A percentile compares a stretch with the other conserved stretches of the same genome.
These are phyloP conservation scores for Ramaria sp. DNA, from an alignment of 768 basidiomycete species.

Conservation along the genomic window DNA sequence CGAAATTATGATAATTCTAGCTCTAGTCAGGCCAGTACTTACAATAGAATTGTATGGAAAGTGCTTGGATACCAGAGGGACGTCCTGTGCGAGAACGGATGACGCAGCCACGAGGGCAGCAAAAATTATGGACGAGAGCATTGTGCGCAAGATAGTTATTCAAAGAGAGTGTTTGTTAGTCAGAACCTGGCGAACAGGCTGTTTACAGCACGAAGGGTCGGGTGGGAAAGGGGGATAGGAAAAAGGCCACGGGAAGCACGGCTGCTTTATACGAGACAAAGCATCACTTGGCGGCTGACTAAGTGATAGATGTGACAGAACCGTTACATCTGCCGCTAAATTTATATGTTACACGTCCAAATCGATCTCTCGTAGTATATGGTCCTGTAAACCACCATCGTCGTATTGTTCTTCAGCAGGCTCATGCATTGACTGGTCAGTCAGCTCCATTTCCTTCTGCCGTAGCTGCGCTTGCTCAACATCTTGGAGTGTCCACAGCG, in stretches of 20 bases:
- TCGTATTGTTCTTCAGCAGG: conserved; percentile 33
- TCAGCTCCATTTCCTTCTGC: conserved; percentile 55
- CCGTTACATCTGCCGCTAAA: neutral
- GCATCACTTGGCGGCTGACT: no score
- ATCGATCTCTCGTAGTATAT: conserved; percentile 49
- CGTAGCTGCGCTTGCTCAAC: conserved; percentile 78
- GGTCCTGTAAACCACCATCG: conserved; percentile 58
- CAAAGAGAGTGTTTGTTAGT: neutral
- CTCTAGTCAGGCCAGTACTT: no score
- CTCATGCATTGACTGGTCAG: conserved; percentile 24
- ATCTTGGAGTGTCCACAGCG: conserved; percentile 91
- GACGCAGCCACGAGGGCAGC: neutral
- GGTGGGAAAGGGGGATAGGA: neutral
- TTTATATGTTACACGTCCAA: conserved; percentile 16
- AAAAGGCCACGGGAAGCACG: neutral
- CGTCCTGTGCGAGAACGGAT: conserved; percentile 5
- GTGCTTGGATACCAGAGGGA: conserved; percentile 16
- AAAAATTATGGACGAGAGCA: neutral
- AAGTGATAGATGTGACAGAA: no score
- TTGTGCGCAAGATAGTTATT: neutral
- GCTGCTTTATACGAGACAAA: neutral
- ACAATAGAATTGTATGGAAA: neutral
- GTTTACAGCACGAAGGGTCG: no score
- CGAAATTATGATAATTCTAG: neutral
- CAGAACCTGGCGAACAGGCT: no score